Evolutionary conservation across 305 asterid genomes (phyloP).

Genomic region (Fraxinus albicans): DNA sequence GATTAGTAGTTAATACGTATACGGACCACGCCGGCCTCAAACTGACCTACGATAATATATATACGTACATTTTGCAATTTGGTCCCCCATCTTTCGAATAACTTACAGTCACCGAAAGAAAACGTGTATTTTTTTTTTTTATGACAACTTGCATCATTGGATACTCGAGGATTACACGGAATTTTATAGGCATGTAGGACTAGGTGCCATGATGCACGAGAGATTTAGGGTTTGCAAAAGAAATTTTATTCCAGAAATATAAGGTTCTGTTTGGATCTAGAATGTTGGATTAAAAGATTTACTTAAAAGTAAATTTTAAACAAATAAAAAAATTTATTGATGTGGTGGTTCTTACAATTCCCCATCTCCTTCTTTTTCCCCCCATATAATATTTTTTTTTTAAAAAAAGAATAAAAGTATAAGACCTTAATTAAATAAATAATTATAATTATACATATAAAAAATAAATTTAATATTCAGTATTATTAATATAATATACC

Average conservation of each 20-base stretch:
- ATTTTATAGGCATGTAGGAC: conserved; percentile 4
- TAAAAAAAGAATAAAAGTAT: too few relatives aligned
- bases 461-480: too few relatives aligned
- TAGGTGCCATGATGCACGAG: conserved; percentile 21
- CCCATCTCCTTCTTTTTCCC: too few relatives aligned
- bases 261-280: neutral
- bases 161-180: conserved; percentile 28
- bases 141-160: conserved; percentile 11
- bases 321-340: neutral
- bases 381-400: too few relatives aligned
- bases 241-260: neutral
- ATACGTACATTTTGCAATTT: conserved; percentile 16
- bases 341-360: too few relatives aligned
- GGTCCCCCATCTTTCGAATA: neutral
- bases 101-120: conserved; percentile 19
- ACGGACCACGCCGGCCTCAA: conserved; percentile 63
- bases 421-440: too few relatives aligned
- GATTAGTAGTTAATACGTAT: conserved; percentile 27
- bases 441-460: too few relatives aligned
- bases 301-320: neutral
- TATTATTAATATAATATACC: too few relatives aligned
- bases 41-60: conserved; percentile 30
- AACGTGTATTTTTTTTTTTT: conserved; percentile 19
- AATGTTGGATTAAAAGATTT: neutral
- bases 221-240: neutral